Evolutionary conservation across 2,329 filamentous ascomycete genomes (phyloP).

Genomic region (Didymella glomerata): DNA sequence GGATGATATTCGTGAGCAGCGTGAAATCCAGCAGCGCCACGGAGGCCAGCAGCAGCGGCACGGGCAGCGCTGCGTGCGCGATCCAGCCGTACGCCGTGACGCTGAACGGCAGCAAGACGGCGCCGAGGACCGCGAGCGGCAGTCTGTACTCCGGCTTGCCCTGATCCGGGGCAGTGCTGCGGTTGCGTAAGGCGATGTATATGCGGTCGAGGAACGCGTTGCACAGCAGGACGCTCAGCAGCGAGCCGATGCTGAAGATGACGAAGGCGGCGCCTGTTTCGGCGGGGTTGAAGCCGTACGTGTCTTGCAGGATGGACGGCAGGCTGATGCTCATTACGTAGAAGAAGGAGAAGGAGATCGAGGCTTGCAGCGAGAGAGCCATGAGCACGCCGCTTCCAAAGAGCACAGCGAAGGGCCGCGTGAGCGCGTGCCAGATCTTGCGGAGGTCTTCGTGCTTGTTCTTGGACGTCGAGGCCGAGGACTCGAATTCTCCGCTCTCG

Average conservation of each 20-base stretch:
- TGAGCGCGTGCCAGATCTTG: conserved; percentile 51
- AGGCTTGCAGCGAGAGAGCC: conserved; percentile 57
- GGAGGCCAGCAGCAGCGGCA: conserved; percentile 55
- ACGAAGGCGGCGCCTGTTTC: conserved; percentile 64
- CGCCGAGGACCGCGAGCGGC: conserved; percentile 61
- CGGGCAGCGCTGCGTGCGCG: conserved; percentile 55
- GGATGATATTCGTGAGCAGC: conserved; percentile 59
- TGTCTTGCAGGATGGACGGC: conserved; percentile 53
- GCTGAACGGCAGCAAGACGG: conserved; percentile 57
- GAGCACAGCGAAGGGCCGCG: conserved; percentile 54
- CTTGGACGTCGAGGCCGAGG: conserved; percentile 18
- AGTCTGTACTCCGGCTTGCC: conserved; percentile 65
- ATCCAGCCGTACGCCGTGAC: conserved; percentile 63
- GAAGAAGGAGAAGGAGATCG: conserved; percentile 55
- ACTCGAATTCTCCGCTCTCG: conserved; percentile 23
- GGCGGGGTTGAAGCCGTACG: conserved; percentile 58
- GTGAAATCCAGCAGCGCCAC: conserved; percentile 58
- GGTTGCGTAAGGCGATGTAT: conserved; percentile 58
- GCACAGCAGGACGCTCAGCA: conserved; percentile 59
- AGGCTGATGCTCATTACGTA: conserved; percentile 59
- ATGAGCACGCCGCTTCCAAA: conserved; percentile 64
- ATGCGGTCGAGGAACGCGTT: conserved; percentile 63
- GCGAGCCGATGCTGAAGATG: conserved; percentile 63
- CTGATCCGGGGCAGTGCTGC: conserved; percentile 47
- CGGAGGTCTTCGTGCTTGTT: conserved; percentile 30